A percentile compares a stretch with the other conserved stretches of the same genome.
Evolutionary conservation across 331 rosid genomes (phyloP).

Genomic region (Ulmus americana): DNA sequence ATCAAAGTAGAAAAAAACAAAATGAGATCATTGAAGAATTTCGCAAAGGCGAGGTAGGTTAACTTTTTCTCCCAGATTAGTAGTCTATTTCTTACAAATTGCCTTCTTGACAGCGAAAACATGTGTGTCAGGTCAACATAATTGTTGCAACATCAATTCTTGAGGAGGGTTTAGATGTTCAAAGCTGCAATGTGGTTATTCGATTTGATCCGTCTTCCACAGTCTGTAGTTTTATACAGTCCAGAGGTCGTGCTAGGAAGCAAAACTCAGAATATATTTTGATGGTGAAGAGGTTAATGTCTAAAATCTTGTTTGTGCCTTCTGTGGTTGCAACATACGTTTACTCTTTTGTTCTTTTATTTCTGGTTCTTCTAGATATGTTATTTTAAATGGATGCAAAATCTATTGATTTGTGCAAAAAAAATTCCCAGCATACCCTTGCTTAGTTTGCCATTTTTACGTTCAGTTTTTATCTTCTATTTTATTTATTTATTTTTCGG

Average conservation of each 20-base stretch:
- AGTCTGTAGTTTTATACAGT: conserved; percentile 84
- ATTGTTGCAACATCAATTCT: conserved; percentile 95
- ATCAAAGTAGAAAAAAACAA: conserved; percentile 57
- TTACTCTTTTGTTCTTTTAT: neutral
- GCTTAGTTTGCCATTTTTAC: neutral
- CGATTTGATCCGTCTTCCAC: conserved; percentile 85
- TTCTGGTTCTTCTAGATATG: neutral
- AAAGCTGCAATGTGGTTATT: conserved; percentile 79
- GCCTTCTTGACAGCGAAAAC: conserved; percentile 16
- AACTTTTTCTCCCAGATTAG: conserved; percentile 6
- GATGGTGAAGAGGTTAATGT: conserved; percentile 65
- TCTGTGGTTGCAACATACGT: neutral
- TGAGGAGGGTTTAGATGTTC: conserved; percentile 90
- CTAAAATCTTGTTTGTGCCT: neutral
- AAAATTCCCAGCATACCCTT: neutral
- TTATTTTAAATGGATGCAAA: too few species aligned
- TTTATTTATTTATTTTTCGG: too few species aligned
- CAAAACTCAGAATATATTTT: conserved; percentile 63
- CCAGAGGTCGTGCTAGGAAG: conserved; percentile 88
- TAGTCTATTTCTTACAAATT: conserved; percentile 4
- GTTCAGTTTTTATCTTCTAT: too few species aligned
- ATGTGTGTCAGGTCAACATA: conserved; percentile 55
- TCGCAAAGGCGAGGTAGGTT: conserved; percentile 65
- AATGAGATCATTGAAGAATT: conserved; percentile 74
- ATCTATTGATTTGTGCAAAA: neutral